A percentile compares a stretch with the other conserved stretches of the same genome.
These are phyloP conservation scores for Haematococcus sp. DNA, from an alignment of 139 green algal genomes.

Conservation along the genomic window DNA sequence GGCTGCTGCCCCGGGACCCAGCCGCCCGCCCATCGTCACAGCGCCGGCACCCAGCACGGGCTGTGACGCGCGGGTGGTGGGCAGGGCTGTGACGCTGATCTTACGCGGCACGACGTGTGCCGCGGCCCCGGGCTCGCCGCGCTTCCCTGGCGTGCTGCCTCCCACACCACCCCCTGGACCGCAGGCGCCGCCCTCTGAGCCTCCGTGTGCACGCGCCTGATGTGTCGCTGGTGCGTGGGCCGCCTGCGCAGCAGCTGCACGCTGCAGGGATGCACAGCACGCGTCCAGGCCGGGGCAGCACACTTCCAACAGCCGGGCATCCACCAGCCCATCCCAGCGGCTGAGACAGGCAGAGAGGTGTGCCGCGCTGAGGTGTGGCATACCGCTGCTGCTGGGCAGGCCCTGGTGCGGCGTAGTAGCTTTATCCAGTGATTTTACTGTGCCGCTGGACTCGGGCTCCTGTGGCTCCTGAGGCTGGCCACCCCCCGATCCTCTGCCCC, in stretches of 20 bases:
- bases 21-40: neutral
- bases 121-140: neutral
- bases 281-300: conserved; percentile 52
- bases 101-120: neutral
- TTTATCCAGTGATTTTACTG: too few relatives aligned
- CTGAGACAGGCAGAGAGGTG: neutral
- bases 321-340: conserved; percentile 35
- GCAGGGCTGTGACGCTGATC: neutral
- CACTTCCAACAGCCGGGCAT: conserved; percentile 45
- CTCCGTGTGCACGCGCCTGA: neutral
- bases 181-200: too few relatives aligned
- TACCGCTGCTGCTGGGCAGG: neutral
- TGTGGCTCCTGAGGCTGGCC: neutral
- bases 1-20: neutral
- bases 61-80: neutral
- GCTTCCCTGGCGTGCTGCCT: too few relatives aligned
- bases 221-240: neutral
- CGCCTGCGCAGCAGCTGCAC: neutral
- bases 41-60: neutral
- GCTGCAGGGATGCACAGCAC: conserved; percentile 5
- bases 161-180: too few relatives aligned
- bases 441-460: neutral
- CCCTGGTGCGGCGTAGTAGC: neutral
- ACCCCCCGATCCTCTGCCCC: too few relatives aligned
- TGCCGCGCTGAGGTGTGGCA: neutral